Evolutionary conservation across 202 grass and related monocot species (phyloP).

Genomic region (Setaria italica): DNA sequence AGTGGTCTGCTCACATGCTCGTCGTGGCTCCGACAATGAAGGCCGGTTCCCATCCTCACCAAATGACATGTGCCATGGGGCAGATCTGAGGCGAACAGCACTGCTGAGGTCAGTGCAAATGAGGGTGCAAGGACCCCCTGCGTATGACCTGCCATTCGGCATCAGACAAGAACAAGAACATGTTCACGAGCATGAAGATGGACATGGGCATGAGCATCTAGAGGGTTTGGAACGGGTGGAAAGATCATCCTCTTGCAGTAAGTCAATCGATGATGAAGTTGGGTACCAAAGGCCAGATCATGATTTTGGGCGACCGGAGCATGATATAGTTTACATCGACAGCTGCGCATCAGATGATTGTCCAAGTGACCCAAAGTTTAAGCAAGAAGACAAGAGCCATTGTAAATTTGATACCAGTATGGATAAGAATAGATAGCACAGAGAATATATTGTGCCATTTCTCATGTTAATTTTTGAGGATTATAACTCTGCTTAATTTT

Average conservation of each 20-base stretch:
- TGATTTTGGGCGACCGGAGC: slow-evolving; percentile 50
- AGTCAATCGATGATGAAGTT: slow-evolving; percentile 51
- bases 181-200: slow-evolving; percentile 59
- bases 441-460: background rate
- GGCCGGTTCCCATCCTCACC: slow-evolving; percentile 92
- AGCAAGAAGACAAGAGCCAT: slow-evolving; percentile 30
- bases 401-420: slow-evolving; percentile 34
- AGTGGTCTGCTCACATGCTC: slow-evolving; percentile 68
- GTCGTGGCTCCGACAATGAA: slow-evolving; percentile 81
- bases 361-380: slow-evolving; percentile 44
- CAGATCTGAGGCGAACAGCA: slow-evolving; percentile 75
- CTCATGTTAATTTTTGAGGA: background rate
- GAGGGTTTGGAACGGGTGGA: slow-evolving; percentile 54
- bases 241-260: slow-evolving; percentile 51
- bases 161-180: slow-evolving; percentile 60
- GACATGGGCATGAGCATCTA: slow-evolving; percentile 48
- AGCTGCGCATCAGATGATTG: slow-evolving; percentile 41
- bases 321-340: slow-evolving; percentile 54
- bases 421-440: slow-evolving; percentile 42
- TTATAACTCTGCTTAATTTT: background rate
- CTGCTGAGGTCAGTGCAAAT: slow-evolving; percentile 92
- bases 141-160: slow-evolving; percentile 42
- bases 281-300: slow-evolving; percentile 43
- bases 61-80: slow-evolving; percentile 87
- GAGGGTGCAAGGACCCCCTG: slow-evolving; percentile 73